Evolutionary conservation across 768 basidiomycete genomes (phyloP).

Genomic region (Coprinopsis marcescibilis): DNA sequence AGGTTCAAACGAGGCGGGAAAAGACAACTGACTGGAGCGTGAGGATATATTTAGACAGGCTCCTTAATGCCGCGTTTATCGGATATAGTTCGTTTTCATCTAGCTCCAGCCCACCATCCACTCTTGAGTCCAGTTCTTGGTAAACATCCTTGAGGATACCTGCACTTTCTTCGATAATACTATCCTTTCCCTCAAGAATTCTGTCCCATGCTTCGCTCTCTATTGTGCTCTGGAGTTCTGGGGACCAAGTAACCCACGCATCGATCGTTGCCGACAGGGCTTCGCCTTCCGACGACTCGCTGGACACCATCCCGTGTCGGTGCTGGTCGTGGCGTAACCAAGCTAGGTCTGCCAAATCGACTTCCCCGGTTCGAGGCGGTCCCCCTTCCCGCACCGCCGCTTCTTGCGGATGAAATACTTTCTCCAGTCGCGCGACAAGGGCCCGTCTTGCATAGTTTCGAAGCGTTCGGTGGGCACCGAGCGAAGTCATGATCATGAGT

Average conservation of each 20-base stretch:
- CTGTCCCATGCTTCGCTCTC: conserved; percentile 22
- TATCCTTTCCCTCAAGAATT: conserved; percentile 36
- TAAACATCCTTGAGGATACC: conserved; percentile 67
- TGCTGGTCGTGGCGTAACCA: conserved; percentile 68
- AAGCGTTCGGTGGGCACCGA: conserved; percentile 58
- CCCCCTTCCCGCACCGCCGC: background rate
- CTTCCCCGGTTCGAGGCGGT: conserved; percentile 44
- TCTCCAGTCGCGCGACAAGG: conserved; percentile 55
- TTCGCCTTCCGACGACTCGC: background rate
- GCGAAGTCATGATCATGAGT: conserved; percentile 35
- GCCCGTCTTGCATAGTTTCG: conserved; percentile 59
- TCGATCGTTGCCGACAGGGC: conserved; percentile 44
- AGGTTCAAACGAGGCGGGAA: background rate
- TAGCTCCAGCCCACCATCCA: conserved; percentile 42
- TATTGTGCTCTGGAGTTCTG: conserved; percentile 18
- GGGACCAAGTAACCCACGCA: conserved; percentile 49
- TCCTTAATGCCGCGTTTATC: conserved; percentile 55
- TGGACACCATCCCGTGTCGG: background rate
- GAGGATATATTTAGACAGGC: conserved; percentile 53
- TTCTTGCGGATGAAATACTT: conserved; percentile 57
- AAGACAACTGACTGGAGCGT: conserved; percentile 48
- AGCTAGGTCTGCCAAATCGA: conserved; percentile 63
- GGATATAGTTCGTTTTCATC: conserved; percentile 67
- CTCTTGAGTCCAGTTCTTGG: conserved; percentile 64
- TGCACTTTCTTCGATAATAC: conserved; percentile 63